Base-by-base conservation (phyloP, 2,329 filamentous ascomycete genomes). In the Alternaria alternata region DNA sequence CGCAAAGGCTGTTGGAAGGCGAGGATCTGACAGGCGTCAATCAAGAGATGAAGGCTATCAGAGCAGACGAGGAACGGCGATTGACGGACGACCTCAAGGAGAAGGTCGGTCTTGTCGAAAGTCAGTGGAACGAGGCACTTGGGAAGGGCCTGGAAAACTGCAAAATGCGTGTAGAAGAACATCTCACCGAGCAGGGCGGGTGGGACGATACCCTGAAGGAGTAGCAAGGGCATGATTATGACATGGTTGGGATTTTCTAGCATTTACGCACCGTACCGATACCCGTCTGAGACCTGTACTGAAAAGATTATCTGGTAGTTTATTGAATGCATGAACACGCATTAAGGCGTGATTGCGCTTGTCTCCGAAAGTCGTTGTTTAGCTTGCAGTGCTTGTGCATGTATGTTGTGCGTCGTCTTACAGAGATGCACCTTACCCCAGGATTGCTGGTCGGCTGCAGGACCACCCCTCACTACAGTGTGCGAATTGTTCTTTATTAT, bases 11-110 rank as follows among this genome's bases (percentile, higher is more conserved):
- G 41, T 65, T 78, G 14, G 78, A 76, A 34, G 79, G 79, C 22
- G 78, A 79, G 46, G 76, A 80, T 32, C 59, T 75, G 22, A 69
- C 69, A 51, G 79, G 81, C 28, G 76, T 81, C 1, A 80, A 79
- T 38, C 74, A 71, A 28, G 83, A 86, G 67, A 84, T 86, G 81
- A 64, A 85, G 61, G 83, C 84, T 56, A 87, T 90, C 68, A 85
- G 87, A 54, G 80, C 80, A n/a, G 84, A 86, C 49, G 92, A 96
- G 78, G 91, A 91, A 71, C 81, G 82, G 36, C 81, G 86, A 56
- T 79, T 97, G 72, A 97, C 93, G 7, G 88, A 89, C 49, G 94
- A 97, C 73, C 79, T 98, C 67, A 95, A 98, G 80, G 94, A 97
- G 73, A 96, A 96, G 79, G 95, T 97, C 2, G 87, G 90, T 32